Base-by-base conservation (phyloP, 345 rosid genomes). In the Heritiera fomes region DNA sequence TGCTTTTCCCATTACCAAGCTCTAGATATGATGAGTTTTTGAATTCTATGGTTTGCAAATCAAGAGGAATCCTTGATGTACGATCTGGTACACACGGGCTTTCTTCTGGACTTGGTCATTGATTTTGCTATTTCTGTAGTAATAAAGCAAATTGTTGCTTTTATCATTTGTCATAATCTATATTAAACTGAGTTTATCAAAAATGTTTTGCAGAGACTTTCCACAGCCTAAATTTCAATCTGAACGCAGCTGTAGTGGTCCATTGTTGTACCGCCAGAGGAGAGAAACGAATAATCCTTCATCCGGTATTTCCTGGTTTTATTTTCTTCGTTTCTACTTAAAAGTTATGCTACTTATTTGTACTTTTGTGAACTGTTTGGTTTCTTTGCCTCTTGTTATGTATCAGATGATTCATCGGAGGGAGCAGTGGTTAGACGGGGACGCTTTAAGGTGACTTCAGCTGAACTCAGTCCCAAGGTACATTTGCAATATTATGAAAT, bases 401-500 rank as follows among this genome's bases (percentile, higher is more conserved):
- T 86, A 91, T 93, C 77, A 64, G 99, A 92, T 53, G 97, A 94
- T 83, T 43, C 89, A 49, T 81, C 97, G 64, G 96, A 93, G 80
- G 95, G 93, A 71, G 91, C 94, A 40, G 83, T 94, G 74, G 89
- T 94, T 81, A 93, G 89, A 82, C 86, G 88, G 88, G 99, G 99
- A 79, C 95, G 99, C 53, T 96, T 96, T 88, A 89, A 96, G 86
- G 91, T 92, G 76, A 96, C 94, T 66, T 89, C 93, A 50, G 90
- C 89, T 66, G 98, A 94, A 71, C 89, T 86, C 76, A 89, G 92
- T 82, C 95, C 97, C 64, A 96, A 94, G 99, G 98, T 96, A 88
- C 71, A 52, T 68, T 14, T 78, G 58, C 38, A 67, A 74, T 30
- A 50, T 70, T 23, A 6, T 7, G 10, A 46, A 47, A 73, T 1